Base-by-base conservation (phyloP, 75 land plant genomes). In the Pinus tabuliformis region DNA sequence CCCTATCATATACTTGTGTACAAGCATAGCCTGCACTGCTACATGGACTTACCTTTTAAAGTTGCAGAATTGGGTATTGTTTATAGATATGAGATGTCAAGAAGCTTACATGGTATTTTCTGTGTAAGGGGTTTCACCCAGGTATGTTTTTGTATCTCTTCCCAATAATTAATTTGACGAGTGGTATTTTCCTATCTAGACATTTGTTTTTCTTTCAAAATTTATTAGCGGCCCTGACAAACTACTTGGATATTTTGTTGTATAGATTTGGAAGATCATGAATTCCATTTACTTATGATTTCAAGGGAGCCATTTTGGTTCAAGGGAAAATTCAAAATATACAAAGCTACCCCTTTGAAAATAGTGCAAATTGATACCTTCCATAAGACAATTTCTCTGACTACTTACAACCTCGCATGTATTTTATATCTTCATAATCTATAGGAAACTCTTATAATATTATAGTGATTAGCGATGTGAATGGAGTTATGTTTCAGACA, bases 81-180 rank as follows among this genome's bases (percentile, higher is more conserved):
- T 17, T 97, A 97, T 82, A 86, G 99, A 76, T 97, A 97, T 74
- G 99, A 97, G 78, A 72, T 91, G 73, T 94, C 98, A 57, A 98
- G 99, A 56, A 92, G 93, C 64, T 90, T 97, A 76, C 99, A 95
- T 78, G 99, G 99, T 28, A 91, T 97, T 70, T 97, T 97, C 75
- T 95, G 98, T 78, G 99, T 97, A 24, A 89, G 99, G 83, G 99
- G 99, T 54, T 97, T 97, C 85, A 97, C 99, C 5, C 98, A 96
- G 99, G 99, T 93, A 76, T 21, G 28, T 77, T 26, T 49, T 52
- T 26, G 12, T 76, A 5, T 13, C 9, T 4, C 33, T 74, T 74
- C 42, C 20, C 17, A 45, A 28, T 75, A 30, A 22, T 56, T 13
- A 52, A 45, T 13, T 76, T 37, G n/a, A 73, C 9, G 9, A 59